Conservation (phyloP, 108 stramenopile genomes). For the Aurantiochytrium sp. region DNA sequence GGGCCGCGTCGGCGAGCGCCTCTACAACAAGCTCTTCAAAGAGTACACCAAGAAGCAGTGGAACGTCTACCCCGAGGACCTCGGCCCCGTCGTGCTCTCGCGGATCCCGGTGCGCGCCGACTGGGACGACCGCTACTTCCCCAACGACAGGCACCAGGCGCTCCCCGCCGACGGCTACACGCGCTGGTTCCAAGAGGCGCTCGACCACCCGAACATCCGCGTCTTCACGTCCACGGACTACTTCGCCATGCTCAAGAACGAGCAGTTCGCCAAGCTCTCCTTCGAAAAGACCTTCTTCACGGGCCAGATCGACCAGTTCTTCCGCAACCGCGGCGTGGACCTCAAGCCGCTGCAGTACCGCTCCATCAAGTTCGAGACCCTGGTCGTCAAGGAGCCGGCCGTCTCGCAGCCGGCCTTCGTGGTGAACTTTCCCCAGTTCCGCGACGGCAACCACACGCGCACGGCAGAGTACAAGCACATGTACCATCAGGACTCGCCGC, state of each 20-base stretch:
- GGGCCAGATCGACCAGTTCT: constrained; percentile 74
- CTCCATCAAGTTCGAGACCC: constrained; percentile 59
- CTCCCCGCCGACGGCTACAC: constrained; percentile 71
- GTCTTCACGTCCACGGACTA: constrained; percentile 63
- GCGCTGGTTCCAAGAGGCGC: constrained; percentile 61
- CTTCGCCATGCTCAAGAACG: constrained; percentile 44
- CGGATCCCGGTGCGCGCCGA: constrained; percentile 70
- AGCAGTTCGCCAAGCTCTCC: constrained; percentile 37
- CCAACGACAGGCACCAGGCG: constrained; percentile 65
- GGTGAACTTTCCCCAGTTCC: constrained; percentile 61
- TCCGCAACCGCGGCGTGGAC: constrained; percentile 59
- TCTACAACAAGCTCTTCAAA: constrained; percentile 69
- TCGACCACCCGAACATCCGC: constrained; percentile 60
- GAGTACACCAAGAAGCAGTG: constrained; percentile 77
- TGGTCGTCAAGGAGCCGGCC: constrained; percentile 34
- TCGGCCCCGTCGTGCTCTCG: constrained; percentile 65
- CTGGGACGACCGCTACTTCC: constrained; percentile 67
- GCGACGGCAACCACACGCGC: constrained; percentile 42
- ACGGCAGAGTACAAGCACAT: constrained; percentile 66
- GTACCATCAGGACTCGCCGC: constrained; percentile 63
- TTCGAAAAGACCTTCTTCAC: constrained; percentile 64
- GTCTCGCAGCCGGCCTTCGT: constrained; percentile 60
- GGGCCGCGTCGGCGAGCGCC: constrained; percentile 58
- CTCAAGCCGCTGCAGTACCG: constrained; percentile 64
- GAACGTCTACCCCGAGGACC: constrained; percentile 64